Evolutionary conservation across 805 yeast genomes (phyloP).

Genomic region (Candida succiphila): DNA sequence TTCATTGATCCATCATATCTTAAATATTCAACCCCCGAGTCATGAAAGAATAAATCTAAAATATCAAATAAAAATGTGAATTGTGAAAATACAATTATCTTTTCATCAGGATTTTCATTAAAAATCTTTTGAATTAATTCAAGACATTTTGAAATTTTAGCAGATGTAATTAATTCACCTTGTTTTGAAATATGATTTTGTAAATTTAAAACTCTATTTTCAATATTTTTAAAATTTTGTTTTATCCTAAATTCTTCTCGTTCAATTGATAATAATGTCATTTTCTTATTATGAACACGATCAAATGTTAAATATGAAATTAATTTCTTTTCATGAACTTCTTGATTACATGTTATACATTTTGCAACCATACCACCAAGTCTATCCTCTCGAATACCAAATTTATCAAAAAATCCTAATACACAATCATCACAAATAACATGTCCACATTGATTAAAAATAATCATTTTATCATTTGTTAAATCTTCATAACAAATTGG

Average conservation of each 20-base stretch:
- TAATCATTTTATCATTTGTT: constrained; percentile 30
- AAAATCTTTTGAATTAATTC: constrained; percentile 45
- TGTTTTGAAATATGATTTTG: constrained; percentile 19
- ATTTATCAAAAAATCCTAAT: constrained; percentile 38
- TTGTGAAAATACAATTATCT: constrained; percentile 76
- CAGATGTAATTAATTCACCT: constrained; percentile 47
- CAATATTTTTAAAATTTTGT: constrained; percentile 5
- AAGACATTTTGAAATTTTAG: constrained; percentile 58
- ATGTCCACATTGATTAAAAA: constrained; percentile 66
- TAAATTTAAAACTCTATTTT: constrained; percentile 15
- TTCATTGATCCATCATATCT: constrained; percentile 82
- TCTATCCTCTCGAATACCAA: constrained; percentile 20
- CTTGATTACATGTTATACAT: constrained; percentile 45
- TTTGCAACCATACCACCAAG: too few species aligned
- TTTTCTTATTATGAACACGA: constrained; percentile 25
- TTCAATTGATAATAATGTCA: constrained; percentile 15
- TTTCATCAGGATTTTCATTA: constrained; percentile 47
- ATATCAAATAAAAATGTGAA: constrained; percentile 75
- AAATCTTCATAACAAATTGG: constrained; percentile 55
- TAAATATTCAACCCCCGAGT: constrained; percentile 36
- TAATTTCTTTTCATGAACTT: constrained; percentile 26
- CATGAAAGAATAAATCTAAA: constrained; percentile 39
- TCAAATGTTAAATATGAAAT: constrained; percentile 44
- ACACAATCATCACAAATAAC: constrained; percentile 53
- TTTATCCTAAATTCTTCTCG: too few species aligned